Conservation (phyloP, 2,329 filamentous ascomycete species). For the Penicillium sp. region DNA sequence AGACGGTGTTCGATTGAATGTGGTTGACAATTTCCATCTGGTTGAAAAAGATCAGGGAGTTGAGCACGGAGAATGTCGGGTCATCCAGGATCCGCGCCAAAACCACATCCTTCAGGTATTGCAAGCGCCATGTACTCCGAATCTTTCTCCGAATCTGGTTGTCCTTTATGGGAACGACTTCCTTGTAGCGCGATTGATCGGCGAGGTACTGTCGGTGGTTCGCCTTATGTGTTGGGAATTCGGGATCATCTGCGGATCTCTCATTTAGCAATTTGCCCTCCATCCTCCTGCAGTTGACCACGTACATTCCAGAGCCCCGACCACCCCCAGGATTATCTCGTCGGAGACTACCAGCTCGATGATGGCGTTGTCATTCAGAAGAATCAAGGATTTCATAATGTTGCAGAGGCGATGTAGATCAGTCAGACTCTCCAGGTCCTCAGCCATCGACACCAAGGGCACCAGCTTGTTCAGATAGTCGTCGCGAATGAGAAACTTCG, state of each 20-base stretch:
- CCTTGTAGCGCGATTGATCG: constrained; percentile 85
- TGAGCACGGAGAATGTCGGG: constrained; percentile 93
- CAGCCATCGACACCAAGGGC: constrained; percentile 78
- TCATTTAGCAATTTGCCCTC: constrained; percentile 26
- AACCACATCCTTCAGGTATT: constrained; percentile 98
- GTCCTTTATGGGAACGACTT: constrained; percentile 90
- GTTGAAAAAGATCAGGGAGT: constrained; percentile 97
- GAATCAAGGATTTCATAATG: constrained; percentile 93
- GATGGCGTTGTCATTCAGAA: constrained; percentile 90
- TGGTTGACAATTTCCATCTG: constrained; percentile 97
- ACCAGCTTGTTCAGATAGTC: constrained; percentile 85
- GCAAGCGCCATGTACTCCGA: constrained; percentile 88
- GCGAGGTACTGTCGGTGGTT: constrained; percentile 92
- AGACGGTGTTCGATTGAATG: constrained; percentile 72
- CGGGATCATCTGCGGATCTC: constrained; percentile 65
- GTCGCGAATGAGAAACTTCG: constrained; percentile 78
- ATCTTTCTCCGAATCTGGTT: constrained; percentile 79
- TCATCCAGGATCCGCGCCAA: constrained; percentile 93
- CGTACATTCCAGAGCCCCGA: constrained; percentile 84
- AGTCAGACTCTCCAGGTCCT: constrained; percentile 79
- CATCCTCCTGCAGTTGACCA: background rate
- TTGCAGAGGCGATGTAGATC: constrained; percentile 91
- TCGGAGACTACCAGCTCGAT: constrained; percentile 93
- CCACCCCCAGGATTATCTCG: constrained; percentile 81
- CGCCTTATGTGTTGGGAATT: constrained; percentile 95